A percentile compares a stretch with the other conserved stretches of the same genome.
Conservation (phyloP, 2,329 filamentous ascomycete genomes). For the Metarhizium anisopliae region DNA sequence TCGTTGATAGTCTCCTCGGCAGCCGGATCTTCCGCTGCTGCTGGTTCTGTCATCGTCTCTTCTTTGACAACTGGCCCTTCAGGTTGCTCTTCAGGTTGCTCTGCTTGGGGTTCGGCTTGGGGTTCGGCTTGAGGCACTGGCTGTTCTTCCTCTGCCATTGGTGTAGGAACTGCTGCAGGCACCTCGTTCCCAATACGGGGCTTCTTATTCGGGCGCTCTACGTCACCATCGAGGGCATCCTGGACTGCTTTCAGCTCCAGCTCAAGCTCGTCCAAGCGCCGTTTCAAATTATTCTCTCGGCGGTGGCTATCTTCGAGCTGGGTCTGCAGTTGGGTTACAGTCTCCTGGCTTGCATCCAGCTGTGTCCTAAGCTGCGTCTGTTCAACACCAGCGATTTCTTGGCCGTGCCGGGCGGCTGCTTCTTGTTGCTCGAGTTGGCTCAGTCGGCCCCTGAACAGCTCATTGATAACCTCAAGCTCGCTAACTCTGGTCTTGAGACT, state of each 20-base stretch:
- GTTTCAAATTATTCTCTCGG: slow-evolving; percentile 73
- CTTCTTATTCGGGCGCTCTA: slow-evolving; percentile 10
- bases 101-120: background rate
- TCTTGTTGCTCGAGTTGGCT: slow-evolving; percentile 73
- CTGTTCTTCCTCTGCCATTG: background rate
- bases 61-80: background rate
- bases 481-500: slow-evolving; percentile 90
- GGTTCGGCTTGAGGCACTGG: background rate
- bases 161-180: background rate
- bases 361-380: slow-evolving; percentile 49
- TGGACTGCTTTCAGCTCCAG: slow-evolving; percentile 36
- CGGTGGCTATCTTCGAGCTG: slow-evolving; percentile 69
- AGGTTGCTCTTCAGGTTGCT: background rate
- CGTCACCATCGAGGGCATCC: slow-evolving; percentile 7
- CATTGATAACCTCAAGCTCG: slow-evolving; percentile 91
- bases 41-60: background rate
- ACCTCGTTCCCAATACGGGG: slow-evolving; percentile 6
- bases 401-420: slow-evolving; percentile 52
- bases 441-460: slow-evolving; percentile 67
- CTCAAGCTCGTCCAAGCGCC: slow-evolving; percentile 72
- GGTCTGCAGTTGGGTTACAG: slow-evolving; percentile 39
- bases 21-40: too few relatives aligned
- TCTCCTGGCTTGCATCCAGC: slow-evolving; percentile 35
- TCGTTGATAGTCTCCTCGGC: background rate
- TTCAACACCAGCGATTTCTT: slow-evolving; percentile 46